Conservation (phyloP, 129 eudicot genomes). For the Centella asiatica region DNA sequence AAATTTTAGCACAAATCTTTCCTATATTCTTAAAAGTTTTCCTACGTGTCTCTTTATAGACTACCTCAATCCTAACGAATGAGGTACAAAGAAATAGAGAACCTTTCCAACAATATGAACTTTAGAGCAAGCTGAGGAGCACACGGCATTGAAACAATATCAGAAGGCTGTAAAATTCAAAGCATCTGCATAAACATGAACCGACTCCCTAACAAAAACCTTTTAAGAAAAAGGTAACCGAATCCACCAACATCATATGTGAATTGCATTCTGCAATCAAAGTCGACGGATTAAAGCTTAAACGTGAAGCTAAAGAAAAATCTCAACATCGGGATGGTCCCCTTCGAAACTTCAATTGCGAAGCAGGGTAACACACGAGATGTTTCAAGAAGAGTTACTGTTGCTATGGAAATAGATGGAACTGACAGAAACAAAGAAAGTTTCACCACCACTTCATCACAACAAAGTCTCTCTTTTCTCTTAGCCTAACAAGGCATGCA, state of each 20-base stretch:
- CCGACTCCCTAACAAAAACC: neutral
- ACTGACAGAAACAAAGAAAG: conserved; percentile 21
- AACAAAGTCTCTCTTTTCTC: conserved; percentile 19
- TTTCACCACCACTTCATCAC: conserved; percentile 28
- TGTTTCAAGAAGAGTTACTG: neutral
- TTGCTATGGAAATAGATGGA: conserved; percentile 14
- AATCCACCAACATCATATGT: conserved; percentile 11
- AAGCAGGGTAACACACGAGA: conserved; percentile 13
- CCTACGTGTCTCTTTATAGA: no score
- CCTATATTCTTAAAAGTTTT: no score
- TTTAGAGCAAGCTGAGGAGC: neutral
- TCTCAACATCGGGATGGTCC: conserved; percentile 18
- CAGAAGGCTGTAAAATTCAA: neutral
- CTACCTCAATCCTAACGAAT: no score
- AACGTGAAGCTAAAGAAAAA: neutral
- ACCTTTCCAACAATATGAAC: neutral
- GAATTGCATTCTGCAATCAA: conserved; percentile 33
- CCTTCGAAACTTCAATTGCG: conserved; percentile 24
- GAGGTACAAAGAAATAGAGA: neutral
- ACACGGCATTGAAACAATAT: neutral
- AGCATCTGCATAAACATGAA: conserved; percentile 2
- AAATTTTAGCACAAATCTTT: no score
- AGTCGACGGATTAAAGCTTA: conserved; percentile 7
- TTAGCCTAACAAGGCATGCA: conserved; percentile 20
- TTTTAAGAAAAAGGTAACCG: neutral